phyloP scores from a whole-genome alignment of 2,329 filamentous ascomycete species.

The Plectosphaerella cucumerina region DNA sequence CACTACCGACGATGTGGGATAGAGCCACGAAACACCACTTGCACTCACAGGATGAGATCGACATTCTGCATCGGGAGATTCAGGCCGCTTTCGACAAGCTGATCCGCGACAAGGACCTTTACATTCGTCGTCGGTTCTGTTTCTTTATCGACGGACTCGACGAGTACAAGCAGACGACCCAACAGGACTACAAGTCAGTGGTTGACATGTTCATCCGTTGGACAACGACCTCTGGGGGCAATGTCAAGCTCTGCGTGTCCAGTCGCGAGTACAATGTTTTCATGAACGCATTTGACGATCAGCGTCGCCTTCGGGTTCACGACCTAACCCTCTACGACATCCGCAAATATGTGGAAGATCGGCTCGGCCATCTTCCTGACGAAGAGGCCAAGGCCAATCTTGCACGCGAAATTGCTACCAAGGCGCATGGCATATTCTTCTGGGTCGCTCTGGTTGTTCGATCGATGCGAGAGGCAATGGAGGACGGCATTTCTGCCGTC shows the following conservation, averaged over 20 bases:
- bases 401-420: not conserved
- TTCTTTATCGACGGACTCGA: constrained; percentile 16
- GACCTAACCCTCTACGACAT: constrained; percentile 13
- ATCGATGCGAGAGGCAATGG: too few species aligned
- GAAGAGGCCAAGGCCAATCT: not conserved
- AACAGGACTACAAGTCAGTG: constrained; percentile 8
- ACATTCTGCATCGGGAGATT: not conserved
- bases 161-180: constrained; percentile 10
- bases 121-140: not conserved
- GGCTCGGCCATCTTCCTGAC: not conserved
- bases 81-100: not conserved
- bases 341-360: not conserved
- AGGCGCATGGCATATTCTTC: not conserved
- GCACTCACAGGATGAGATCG: not conserved
- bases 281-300: constrained; percentile 9
- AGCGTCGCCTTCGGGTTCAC: constrained; percentile 12
- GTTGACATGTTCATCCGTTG: constrained; percentile 9
- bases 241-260: constrained; percentile 16
- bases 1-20: not conserved
- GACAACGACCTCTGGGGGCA: not conserved
- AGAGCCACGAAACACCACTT: not conserved
- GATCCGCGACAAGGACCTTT: not conserved
- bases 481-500: too few species aligned
- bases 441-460: not conserved
- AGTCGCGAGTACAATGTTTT: constrained; percentile 17